Evolutionary conservation across 208 protist genomes (phyloP), one percentile per base, ranked within the genome.

Genomic region (Crithidia sp.): DNA sequence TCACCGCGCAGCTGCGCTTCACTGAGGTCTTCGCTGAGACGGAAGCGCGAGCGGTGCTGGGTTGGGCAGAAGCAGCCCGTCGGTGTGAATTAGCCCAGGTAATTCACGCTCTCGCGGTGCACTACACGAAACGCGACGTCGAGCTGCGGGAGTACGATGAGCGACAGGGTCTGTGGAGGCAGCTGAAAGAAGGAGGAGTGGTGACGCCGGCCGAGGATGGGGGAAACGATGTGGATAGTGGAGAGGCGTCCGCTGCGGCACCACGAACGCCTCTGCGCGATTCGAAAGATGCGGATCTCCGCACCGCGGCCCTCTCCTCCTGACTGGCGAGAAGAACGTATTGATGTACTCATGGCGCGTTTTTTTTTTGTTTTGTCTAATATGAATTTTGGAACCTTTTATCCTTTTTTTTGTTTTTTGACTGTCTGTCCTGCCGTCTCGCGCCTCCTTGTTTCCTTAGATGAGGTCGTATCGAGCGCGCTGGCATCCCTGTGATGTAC

Each of bases 111-210:
- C 72, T 86, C 12, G 41, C 66, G 19, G 63, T 71, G 19, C 67
- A 81, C 53, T 86, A 86, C 79, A 76, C 74, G 16, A 52, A 55
- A 10, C 74, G 81, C 4, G 75, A 84, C 8, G 72, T 86, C 16
- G 78, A 82, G 54, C 54, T 75, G 40, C 74, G 86, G 63, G 80
- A 86, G 53, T 66, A 67, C 28, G 64, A 79, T 4, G 74, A 44
- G 43, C 76, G 78, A 2, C 59, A 81, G 7, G n/a, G 14, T 14
- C 5, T 17, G 16, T 57, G 53, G 54, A 39, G 50, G 54, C 14
- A 59, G 50, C 2, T 28, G 49, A 57, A 59, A 50, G 10, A 16
- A 2, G 16, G 36, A 54, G 49, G 44, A 67, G 49, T 47, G 54
- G 19, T 69, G 17, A 47, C 28, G 28, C 28, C 28, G 28, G 28